Base-by-base conservation (phyloP, 2,329 filamentous ascomycete genomes). In the Penicillium glabrum region DNA sequence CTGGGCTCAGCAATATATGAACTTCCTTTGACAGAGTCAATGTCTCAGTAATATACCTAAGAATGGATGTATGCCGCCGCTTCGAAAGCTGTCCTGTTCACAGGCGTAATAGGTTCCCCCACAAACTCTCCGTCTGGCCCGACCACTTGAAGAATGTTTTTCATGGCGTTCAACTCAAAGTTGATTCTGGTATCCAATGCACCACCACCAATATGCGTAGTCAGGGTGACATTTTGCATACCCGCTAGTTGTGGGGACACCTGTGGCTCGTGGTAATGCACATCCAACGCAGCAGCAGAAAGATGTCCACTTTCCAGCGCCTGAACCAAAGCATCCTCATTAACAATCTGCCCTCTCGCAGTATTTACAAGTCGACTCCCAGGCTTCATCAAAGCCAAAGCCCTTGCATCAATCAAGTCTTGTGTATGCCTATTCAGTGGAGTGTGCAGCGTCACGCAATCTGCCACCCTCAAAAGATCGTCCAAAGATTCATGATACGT, bases 191-290 rank as follows among this genome's bases (percentile, higher is more conserved):
- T 78, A 56, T 79, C 78, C 16, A 80, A 69, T 37, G 75, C 76
- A 16, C 78, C 75, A 2, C 79, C 79, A 1, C 76, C 79, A 43
- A 78, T 77, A 68, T 81, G 79, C 35, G 74, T 75, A 37, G 79
- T 70, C 23, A 80, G 61, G 56, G 77, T 76, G 1, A 81, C 79
- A 63, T 79, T 79, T 1, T 69, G 68, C 65, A 76, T 75, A 33
- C 57, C 44, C 7, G 74, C 72, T 55, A 82, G 61, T 51, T 68
- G 69, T 19, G 65, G 64, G 62, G 80, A 76, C 9, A 86, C 79
- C 50, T 77, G 63, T 0, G 83, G 83, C 62, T 85, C 83, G 57
- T 81, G 62, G 6, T 79, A 78, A 66, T 83, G 80, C 9, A 85
- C 83, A 62, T 85, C 83, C 6, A 85, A 62, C 0, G 79, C 83